A percentile compares a stretch with the other conserved stretches of the same genome.
phyloP scores from a whole-genome alignment of 805 yeast species.

The Debaryomyces prosopidis region DNA sequence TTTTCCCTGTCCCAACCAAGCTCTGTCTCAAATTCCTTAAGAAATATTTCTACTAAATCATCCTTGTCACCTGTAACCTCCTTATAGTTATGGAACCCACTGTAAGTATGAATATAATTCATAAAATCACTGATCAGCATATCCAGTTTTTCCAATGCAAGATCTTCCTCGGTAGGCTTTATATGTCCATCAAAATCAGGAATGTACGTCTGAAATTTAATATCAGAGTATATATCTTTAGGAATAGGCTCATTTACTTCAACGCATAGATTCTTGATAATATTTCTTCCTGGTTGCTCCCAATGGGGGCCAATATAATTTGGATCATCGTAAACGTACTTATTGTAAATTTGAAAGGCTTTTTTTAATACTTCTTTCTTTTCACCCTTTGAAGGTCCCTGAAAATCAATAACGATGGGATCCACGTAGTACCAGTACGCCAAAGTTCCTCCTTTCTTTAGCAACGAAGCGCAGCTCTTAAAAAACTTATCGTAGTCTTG shows the following conservation, averaged over 20 bases:
- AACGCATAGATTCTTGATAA: conserved; percentile 46
- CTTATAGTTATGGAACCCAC: conserved; percentile 63
- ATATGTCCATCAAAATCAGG: conserved; percentile 15
- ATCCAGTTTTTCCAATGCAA: conserved; percentile 34
- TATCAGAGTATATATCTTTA: conserved; percentile 38
- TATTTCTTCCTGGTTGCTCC: conserved; percentile 80
- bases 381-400: conserved; percentile 8
- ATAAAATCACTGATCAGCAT: conserved; percentile 48
- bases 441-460: conserved; percentile 42
- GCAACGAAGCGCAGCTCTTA: conserved; percentile 33
- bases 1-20: conserved; percentile 48
- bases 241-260: conserved; percentile 48
- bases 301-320: conserved; percentile 65
- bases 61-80: conserved; percentile 34
- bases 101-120: conserved; percentile 65
- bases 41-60: conserved; percentile 33
- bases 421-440: conserved; percentile 46
- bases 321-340: conserved; percentile 44
- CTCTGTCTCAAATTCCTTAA: conserved; percentile 35
- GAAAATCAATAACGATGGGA: conserved; percentile 33
- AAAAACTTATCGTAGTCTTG: conserved; percentile 31
- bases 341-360: conserved; percentile 31
- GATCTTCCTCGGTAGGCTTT: conserved; percentile 18
- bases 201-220: conserved; percentile 25
- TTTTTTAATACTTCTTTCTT: conserved; percentile 15